These are phyloP conservation scores for Blastobotrys apis DNA, from an alignment of 1,139 yeast species.

Conservation along the genomic window DNA sequence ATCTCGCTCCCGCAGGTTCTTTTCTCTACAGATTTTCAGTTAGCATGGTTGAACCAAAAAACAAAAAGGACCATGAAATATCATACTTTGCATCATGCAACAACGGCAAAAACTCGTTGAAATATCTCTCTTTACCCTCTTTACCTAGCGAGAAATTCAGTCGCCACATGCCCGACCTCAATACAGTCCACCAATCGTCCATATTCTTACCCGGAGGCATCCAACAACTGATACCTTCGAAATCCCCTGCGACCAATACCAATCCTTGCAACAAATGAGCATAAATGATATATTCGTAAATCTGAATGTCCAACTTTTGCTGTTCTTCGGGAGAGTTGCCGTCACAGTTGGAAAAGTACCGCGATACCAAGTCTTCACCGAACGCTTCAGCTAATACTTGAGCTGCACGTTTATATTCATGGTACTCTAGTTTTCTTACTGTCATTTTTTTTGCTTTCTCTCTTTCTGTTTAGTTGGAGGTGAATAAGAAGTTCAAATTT, in stretches of 20 bases:
- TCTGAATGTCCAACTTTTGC: conserved; percentile 42
- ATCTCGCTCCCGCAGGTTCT: conserved; percentile 33
- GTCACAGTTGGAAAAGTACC: conserved; percentile 45
- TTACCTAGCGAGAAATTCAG: conserved; percentile 49
- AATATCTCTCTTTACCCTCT: conserved; percentile 52
- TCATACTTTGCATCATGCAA: conserved; percentile 45
- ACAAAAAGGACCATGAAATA: no score
- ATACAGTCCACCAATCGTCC: conserved; percentile 46
- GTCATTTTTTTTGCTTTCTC: conserved; percentile 1
- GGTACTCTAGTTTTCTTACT: conserved; percentile 31
- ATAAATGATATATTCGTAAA: conserved; percentile 54
- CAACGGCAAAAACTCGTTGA: conserved; percentile 53
- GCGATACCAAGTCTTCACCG: conserved; percentile 49
- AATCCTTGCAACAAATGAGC: conserved; percentile 57
- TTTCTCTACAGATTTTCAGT: no score
- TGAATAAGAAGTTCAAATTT: no score
- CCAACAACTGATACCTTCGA: conserved; percentile 65
- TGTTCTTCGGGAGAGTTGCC: conserved; percentile 36
- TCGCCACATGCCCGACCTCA: conserved; percentile 54
- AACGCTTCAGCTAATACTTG: conserved; percentile 50
- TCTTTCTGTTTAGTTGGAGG: no score
- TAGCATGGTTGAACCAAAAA: no score
- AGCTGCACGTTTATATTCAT: conserved; percentile 54
- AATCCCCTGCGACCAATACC: conserved; percentile 48
- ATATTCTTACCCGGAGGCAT: conserved; percentile 51